Conservation (phyloP, 2,329 filamentous ascomycete species). For the Aspergillus neoniger region DNA sequence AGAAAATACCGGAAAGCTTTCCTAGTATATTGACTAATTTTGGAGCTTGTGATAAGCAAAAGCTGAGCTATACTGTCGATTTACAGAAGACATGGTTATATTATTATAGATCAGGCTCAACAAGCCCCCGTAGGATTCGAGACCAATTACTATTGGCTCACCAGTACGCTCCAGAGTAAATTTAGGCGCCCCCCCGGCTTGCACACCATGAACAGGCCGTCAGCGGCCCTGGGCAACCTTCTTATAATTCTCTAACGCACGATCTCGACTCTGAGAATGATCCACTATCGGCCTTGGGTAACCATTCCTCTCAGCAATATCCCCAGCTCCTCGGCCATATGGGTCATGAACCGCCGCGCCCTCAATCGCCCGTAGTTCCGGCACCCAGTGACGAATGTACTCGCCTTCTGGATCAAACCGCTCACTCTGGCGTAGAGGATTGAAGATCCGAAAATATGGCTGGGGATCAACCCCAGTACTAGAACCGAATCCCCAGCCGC, state of each 20-base stretch:
- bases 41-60: too few relatives aligned
- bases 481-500: slow-evolving; percentile 67
- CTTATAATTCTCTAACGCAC: slow-evolving; percentile 71
- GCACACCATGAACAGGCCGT: background rate
- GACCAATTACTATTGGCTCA: too few relatives aligned
- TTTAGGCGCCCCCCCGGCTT: background rate
- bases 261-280: slow-evolving; percentile 68
- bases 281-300: slow-evolving; percentile 77
- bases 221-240: slow-evolving; percentile 41
- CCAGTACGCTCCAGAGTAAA: too few relatives aligned
- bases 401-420: slow-evolving; percentile 78
- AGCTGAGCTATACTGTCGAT: too few relatives aligned
- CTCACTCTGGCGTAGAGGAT: slow-evolving; percentile 79
- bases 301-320: slow-evolving; percentile 63
- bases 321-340: slow-evolving; percentile 64
- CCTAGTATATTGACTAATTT: too few relatives aligned
- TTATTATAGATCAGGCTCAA: too few relatives aligned
- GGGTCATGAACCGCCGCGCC: slow-evolving; percentile 79
- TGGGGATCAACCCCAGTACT: slow-evolving; percentile 78
- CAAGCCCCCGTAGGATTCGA: too few relatives aligned
- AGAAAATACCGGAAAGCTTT: too few relatives aligned
- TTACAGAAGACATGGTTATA: too few relatives aligned
- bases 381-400: slow-evolving; percentile 82
- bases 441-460: slow-evolving; percentile 90
- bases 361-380: slow-evolving; percentile 66